Evolutionary conservation across 2,329 filamentous ascomycete genomes (phyloP).

Genomic region (Chrysoporthe austroafricana): DNA sequence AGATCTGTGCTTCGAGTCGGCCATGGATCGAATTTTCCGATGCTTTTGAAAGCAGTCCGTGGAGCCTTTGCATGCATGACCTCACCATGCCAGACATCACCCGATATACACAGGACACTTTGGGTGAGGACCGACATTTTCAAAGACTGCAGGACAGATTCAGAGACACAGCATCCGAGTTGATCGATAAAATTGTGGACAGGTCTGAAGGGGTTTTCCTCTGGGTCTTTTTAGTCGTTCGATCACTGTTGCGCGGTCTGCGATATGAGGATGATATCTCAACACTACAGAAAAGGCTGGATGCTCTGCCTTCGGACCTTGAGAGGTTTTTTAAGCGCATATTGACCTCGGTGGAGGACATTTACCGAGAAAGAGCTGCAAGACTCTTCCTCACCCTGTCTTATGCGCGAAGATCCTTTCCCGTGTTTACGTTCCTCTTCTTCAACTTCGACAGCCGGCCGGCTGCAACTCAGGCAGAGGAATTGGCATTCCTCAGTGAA

Average conservation of each 20-base stretch:
- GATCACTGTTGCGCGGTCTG: conserved; percentile 7
- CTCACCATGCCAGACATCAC: conserved; percentile 26
- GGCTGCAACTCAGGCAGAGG: neutral
- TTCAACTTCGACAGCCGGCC: conserved; percentile 9
- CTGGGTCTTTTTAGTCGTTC: conserved; percentile 27
- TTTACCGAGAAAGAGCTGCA: neutral
- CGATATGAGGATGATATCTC: conserved; percentile 9
- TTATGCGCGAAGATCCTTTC: conserved; percentile 5
- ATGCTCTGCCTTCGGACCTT: neutral
- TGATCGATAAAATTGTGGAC: conserved; percentile 11
- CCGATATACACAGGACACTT: conserved; percentile 7
- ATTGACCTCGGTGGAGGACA: conserved; percentile 18
- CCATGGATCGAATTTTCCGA: conserved; percentile 25
- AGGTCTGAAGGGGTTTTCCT: conserved; percentile 29
- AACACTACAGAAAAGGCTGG: conserved; percentile 1
- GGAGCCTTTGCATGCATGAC: conserved; percentile 27
- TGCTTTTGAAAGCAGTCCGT: conserved; percentile 4
- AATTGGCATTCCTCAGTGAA: neutral
- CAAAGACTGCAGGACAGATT: conserved; percentile 3
- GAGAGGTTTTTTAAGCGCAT: conserved; percentile 15
- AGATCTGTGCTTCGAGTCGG: conserved; percentile 28
- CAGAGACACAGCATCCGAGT: neutral
- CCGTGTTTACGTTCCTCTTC: conserved; percentile 9
- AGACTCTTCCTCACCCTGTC: conserved; percentile 14
- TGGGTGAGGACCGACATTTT: neutral